Evolutionary conservation across 179 eudicot genomes (phyloP), one percentile per base, ranked within the genome.

Genomic region (Beta macrorhiza): DNA sequence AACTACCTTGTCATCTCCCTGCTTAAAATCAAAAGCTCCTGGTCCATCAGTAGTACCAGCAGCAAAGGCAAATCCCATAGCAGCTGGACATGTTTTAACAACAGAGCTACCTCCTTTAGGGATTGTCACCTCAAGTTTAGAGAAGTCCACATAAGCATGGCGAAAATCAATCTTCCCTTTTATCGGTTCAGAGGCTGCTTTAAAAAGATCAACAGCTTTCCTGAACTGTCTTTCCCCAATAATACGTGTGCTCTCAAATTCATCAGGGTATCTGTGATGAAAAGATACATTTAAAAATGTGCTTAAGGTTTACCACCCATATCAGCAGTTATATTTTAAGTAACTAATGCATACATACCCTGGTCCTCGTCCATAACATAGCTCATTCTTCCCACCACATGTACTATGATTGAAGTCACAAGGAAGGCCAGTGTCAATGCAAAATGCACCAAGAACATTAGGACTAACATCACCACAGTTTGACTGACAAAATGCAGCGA

Each of bases 1-100:
- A 53, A 53, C 70, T 85, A 94, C 99, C 90, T 87, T 69, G 82
- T 90, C 90, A 91, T 96, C 99, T 78, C 99, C 99, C 90, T 96
- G 99, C 83, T 59, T 89, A 85, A 96, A 96, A 83, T 95, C 98
- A 87, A 95, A 95, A 79, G 97, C 99, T 78, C 99, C 99, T 58
- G 99, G 99, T 65, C 98, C 98, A 87, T 95, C 99, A 10, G 99
- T 95, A 22, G 99, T 95, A 79, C 99, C 99, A 49, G 99, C 99
- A 80, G 99, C 99, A 88, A 96, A 96, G 76, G 89, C 98, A 87
- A 96, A 96, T 32, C 99, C 99, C 99, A 94, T 92, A 56, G 98
- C 98, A 75, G 99, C 99, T 64, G 98, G 99, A 75, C 99, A 96
- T 42, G 98, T 96, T 85, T 88, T 90, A 42, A 91, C 94, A 49